Base-by-base conservation (phyloP, 2,329 filamentous ascomycete species). In the Beauveria sp. region DNA sequence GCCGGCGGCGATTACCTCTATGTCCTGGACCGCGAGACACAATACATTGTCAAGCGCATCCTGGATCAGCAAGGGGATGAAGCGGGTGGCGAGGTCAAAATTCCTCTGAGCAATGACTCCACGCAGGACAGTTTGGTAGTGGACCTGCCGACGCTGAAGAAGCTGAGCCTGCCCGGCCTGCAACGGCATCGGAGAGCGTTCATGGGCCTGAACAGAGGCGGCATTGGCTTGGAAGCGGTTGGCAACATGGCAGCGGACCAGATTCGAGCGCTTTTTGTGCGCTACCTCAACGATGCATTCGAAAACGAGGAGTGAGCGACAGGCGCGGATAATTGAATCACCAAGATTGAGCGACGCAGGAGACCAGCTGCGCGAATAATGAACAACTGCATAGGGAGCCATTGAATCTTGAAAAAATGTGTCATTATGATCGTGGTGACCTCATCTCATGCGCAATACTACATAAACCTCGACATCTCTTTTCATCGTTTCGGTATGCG, bases 101-200 rank as follows among this genome's bases (percentile, higher is more conserved):
- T 89, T 18, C 73, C 80, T 2, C 70, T 72, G 14, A 72, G 64
- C 34, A 67, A 64, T 12, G 67, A 64, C 12, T 65, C 63, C 57
- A 65, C 66, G 1, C 77, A 72, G 20, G 80, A 84, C 2, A 80
- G 82, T 18, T 73, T 87, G 62, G 74, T 81, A 1, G 79, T 95
- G 24, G 82, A 87, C 66, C 76, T 95, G 55, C 90, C 90, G 0
- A 65, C 68, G 9, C 79, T 78, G 10, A 84, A 82, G 64, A 85
- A 84, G 65, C 76, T 91, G 55, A 87, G 87, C 1, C 71, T 95
- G 49, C 87, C 90, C 9, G 88, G 91, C 71, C 76, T 96, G 66
- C 91, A 96, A 75, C 81, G 91, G 65, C 76, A 93, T 67, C 80
- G 91, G 63, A 82, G 91, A 68, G 89, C 91, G 54, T 96, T 90